These are phyloP conservation scores for Podaxis carcinomalis DNA, from an alignment of 768 basidiomycete genomes.

Conservation along the genomic window DNA sequence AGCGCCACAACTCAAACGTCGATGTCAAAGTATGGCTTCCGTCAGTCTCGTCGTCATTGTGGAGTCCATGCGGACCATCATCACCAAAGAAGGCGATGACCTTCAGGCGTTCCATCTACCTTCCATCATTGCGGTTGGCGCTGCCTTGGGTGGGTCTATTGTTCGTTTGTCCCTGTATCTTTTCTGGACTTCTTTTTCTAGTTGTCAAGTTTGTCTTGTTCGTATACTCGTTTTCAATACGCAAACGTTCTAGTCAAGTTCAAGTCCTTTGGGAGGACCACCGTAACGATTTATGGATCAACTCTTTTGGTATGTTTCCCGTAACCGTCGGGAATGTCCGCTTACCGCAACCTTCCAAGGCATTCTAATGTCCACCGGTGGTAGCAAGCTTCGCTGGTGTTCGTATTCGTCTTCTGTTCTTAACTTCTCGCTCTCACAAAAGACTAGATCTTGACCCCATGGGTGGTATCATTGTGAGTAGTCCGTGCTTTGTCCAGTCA, in stretches of 20 bases:
- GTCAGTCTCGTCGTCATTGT: conserved; percentile 92
- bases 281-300: conserved; percentile 87
- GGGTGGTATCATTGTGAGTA: conserved; percentile 68
- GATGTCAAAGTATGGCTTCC: conserved; percentile 77
- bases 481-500: background rate
- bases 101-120: conserved; percentile 70
- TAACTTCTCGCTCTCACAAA: conserved; percentile 2
- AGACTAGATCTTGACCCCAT: conserved; percentile 66
- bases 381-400: conserved; percentile 83
- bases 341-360: conserved; percentile 34
- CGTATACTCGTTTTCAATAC: conserved; percentile 77
- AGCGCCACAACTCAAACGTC: background rate
- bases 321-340: background rate
- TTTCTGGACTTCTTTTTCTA: conserved; percentile 22
- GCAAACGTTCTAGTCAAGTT: conserved; percentile 85
- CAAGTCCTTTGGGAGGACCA: conserved; percentile 97
- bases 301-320: conserved; percentile 57
- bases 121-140: conserved; percentile 77
- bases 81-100: conserved; percentile 48
- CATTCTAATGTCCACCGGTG: conserved; percentile 79
- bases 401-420: conserved; percentile 25
- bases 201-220: conserved; percentile 86
- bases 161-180: background rate
- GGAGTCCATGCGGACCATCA: conserved; percentile 73
- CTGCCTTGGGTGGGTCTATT: conserved; percentile 63